Evolutionary conservation across 768 basidiomycete species (phyloP).

Genomic region (Cystobasidium tubakii): DNA sequence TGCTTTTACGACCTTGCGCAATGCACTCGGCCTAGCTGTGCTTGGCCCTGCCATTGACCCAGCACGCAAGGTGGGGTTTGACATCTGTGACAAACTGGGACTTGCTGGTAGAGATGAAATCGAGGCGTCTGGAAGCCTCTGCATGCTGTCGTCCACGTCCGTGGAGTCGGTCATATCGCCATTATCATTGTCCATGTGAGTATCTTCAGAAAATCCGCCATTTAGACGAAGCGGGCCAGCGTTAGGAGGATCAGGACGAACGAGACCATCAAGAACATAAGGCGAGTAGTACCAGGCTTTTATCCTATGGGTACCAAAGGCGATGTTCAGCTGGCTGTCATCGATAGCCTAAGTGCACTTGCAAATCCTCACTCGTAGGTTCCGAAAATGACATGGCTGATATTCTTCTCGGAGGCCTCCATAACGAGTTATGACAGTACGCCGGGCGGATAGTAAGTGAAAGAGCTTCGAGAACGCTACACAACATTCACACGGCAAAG

Average conservation of each 20-base stretch:
- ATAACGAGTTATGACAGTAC: background rate
- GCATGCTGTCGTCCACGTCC: conserved; percentile 23
- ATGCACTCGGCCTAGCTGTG: background rate
- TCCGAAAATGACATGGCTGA: conserved; percentile 23
- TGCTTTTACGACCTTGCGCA: background rate
- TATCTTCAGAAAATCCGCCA: conserved; percentile 6
- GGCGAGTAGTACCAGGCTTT: conserved; percentile 36
- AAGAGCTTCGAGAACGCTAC: background rate
- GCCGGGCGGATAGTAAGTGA: background rate
- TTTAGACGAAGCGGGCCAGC: conserved; percentile 11
- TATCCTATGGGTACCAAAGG: background rate
- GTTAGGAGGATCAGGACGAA: conserved; percentile 6
- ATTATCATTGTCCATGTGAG: background rate
- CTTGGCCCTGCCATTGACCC: background rate
- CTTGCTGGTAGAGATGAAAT: background rate
- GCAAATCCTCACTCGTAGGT: conserved; percentile 28
- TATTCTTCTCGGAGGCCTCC: background rate
- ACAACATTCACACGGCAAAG: background rate
- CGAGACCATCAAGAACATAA: conserved; percentile 33
- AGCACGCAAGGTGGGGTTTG: background rate
- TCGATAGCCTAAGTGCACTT: background rate
- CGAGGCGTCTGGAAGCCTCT: background rate
- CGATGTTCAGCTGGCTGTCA: background rate
- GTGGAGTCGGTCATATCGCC: conserved; percentile 22
- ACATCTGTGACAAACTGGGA: background rate